Evolutionary conservation across 2,329 filamentous ascomycete genomes (phyloP), one percentile per base, ranked within the genome.

Genomic region (Plectosphaerella cucumerina): DNA sequence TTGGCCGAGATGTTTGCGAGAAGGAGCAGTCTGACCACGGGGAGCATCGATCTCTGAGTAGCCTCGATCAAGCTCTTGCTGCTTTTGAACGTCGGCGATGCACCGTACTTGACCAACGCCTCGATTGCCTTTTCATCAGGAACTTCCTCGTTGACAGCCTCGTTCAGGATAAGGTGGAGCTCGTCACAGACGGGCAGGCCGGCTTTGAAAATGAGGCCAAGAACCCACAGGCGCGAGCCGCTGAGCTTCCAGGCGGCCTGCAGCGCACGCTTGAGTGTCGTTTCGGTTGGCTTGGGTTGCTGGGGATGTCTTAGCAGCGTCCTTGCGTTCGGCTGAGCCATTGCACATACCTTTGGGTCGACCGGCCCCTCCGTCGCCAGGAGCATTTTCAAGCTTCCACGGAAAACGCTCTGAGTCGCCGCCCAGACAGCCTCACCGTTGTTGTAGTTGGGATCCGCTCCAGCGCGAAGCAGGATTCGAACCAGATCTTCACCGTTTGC

Each of bases 371-470:
- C 67, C 14, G 81, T 60, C 0, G 77, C 77, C 6, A 84, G 64
- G 47, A 84, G 69, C 48, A 82, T 60, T 59, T 77, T 71, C 9
- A 84, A 64, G 26, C 69, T 80, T 0, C 66, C 68, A 37, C 80
- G 62, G 52, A 75, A 77, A 0, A 76, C 77, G 52, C 75, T 78
- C 34, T 74, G 69, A 1, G 77, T 75, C 1, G 80, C 78, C 11
- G 77, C 75, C 56, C 80, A 76, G 4, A 84, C 71, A 5, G 78
- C 75, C 49, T 82, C 78, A 1, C 80, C 80, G 10, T 73, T 69
- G 18, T 76, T 76, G 59, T 76, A 76, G 57, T 84, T 77, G 0
- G 78, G 74, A 49, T 77, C 76, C 3, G 81, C 82, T 0, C 81
- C 80, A 31, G 75, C 70, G 1, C 62, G 62, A 4, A 85, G 64